These are phyloP conservation scores for Lipomyces oligophaga DNA, from an alignment of 805 yeast species.

Conservation along the genomic window DNA sequence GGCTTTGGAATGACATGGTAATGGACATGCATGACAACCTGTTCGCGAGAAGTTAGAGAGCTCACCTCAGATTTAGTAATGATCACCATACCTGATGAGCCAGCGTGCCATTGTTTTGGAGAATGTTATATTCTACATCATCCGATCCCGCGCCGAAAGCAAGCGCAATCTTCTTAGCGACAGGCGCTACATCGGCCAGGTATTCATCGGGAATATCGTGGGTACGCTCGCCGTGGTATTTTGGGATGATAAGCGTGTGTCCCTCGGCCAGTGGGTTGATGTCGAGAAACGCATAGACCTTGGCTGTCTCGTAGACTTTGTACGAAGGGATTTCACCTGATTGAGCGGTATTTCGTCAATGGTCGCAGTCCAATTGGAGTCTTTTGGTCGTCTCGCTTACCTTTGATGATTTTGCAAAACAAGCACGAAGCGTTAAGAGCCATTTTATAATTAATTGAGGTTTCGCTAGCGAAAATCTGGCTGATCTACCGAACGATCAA, in stretches of 20 bases:
- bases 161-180: slow-evolving; percentile 78
- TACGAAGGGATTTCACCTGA: slow-evolving; percentile 90
- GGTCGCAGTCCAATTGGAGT: background rate
- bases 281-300: slow-evolving; percentile 77
- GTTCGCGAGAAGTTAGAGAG: too few species aligned
- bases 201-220: slow-evolving; percentile 92
- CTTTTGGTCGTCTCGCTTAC: background rate
- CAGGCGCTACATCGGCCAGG: slow-evolving; percentile 78
- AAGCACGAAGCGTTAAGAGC: slow-evolving; percentile 12
- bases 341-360: background rate
- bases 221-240: slow-evolving; percentile 86
- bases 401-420: slow-evolving; percentile 13
- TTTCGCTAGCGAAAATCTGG: too few species aligned
- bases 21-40: slow-evolving; percentile 88
- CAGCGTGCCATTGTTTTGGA: slow-evolving; percentile 86
- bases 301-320: slow-evolving; percentile 82
- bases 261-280: slow-evolving; percentile 44
- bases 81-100: slow-evolving; percentile 67
- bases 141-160: slow-evolving; percentile 53
- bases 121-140: slow-evolving; percentile 71
- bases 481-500: too few species aligned
- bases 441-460: slow-evolving; percentile 1
- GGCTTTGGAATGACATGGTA: slow-evolving; percentile 93
- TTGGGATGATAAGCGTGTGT: slow-evolving; percentile 49
- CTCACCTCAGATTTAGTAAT: background rate